These are phyloP conservation scores for Monocercomonoides exilis DNA, from an alignment of 78 protist genomes.

Conservation along the genomic window DNA sequence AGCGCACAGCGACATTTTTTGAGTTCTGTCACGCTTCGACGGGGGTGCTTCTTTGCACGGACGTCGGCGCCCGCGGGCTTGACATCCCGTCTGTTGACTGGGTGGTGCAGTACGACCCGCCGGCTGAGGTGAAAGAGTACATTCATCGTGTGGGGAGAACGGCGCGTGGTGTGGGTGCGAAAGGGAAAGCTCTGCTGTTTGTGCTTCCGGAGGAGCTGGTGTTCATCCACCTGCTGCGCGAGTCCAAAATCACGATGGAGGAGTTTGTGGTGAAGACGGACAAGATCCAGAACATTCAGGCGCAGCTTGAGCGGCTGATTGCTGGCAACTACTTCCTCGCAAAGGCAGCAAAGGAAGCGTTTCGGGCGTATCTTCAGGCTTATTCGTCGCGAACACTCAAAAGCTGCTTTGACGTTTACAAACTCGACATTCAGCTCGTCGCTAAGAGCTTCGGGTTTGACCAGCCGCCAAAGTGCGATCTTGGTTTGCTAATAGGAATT, in stretches of 20 bases:
- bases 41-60: constrained; percentile 92
- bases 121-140: constrained; percentile 88
- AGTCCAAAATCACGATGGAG: constrained; percentile 73
- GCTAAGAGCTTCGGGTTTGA: constrained; percentile 61
- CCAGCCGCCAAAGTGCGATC: constrained; percentile 52
- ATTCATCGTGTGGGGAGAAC: constrained; percentile 96
- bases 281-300: constrained; percentile 85
- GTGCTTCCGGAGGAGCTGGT: constrained; percentile 84
- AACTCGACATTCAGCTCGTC: constrained; percentile 55
- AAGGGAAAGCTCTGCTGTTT: constrained; percentile 64
- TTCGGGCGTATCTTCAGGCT: constrained; percentile 80
- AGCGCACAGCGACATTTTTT: constrained; percentile 93
- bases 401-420: constrained; percentile 69
- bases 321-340: constrained; percentile 85
- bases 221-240: constrained; percentile 74
- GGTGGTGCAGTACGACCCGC: constrained; percentile 97
- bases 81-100: constrained; percentile 97
- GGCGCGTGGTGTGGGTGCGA: constrained; percentile 72
- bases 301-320: constrained; percentile 78
- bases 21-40: constrained; percentile 69
- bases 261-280: constrained; percentile 83
- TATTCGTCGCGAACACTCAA: constrained; percentile 89
- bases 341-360: constrained; percentile 81
- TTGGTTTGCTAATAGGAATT: too few relatives aligned
- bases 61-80: constrained; percentile 98